These are phyloP conservation scores for Trichosanthes truncata DNA, from an alignment of 306 rosid species.

Conservation along the genomic window DNA sequence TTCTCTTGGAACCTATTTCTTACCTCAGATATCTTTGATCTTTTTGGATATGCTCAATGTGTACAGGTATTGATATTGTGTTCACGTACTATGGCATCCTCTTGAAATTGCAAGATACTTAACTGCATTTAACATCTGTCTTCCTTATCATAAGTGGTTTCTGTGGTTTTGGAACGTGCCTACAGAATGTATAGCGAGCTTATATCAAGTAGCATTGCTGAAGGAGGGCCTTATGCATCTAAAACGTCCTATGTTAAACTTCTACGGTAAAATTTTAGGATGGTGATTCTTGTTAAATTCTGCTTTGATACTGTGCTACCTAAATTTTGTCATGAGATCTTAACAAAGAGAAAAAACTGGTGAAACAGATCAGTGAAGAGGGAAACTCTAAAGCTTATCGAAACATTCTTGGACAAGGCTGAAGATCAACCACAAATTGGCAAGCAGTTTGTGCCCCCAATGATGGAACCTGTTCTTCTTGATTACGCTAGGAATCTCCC, in stretches of 20 bases:
- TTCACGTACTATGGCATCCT: background rate
- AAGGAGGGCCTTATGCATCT: constrained; percentile 86
- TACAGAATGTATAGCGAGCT: constrained; percentile 99
- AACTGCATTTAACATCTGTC: background rate
- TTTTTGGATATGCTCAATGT: constrained; percentile 98
- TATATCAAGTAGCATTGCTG: constrained; percentile 82
- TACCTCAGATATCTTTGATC: constrained; percentile 76
- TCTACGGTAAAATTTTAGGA: constrained; percentile 42
- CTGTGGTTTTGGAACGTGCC: constrained; percentile 5
- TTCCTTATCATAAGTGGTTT: background rate
- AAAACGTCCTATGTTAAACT: constrained; percentile 88
- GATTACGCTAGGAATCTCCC: constrained; percentile 97
- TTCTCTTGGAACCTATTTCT: constrained; percentile 88
- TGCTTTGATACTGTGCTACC: background rate
- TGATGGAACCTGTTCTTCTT: constrained; percentile 97
- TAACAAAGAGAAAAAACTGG: background rate
- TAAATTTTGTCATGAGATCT: background rate
- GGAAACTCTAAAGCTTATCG: constrained; percentile 91
- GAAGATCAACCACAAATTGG: constrained; percentile 98
- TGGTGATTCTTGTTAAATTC: constrained; percentile 1
- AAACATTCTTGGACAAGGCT: constrained; percentile 97
- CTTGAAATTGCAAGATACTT: background rate
- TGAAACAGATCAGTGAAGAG: constrained; percentile 84
- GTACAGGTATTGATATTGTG: constrained; percentile 52
- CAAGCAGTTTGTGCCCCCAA: constrained; percentile 96